Base-by-base conservation (phyloP, 495 filamentous ascomycete species). In the Trichoderma asperelloides region DNA sequence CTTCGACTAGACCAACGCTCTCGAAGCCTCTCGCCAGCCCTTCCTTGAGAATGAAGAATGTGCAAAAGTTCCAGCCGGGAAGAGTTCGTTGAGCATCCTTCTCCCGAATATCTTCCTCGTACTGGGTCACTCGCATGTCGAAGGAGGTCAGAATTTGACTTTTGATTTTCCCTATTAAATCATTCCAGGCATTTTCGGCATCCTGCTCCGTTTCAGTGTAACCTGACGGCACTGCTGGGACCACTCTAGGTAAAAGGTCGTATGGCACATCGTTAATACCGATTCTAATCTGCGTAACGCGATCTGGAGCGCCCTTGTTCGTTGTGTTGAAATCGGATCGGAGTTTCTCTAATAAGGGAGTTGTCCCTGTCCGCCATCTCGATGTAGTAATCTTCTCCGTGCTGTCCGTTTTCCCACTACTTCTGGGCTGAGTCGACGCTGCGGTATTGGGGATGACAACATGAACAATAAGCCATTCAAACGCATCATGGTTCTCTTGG, bases 41-140 rank as follows among this genome's bases (percentile, higher is more conserved):
- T 74, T 98, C 95, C 71, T 98, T 98, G 18, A 98, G 81, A 25
- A 98, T 91, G 73, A 98, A 98, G 74, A 97, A 98, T 0, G 96
- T 98, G 75, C 94, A 97, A 73, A 98, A 98, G 73, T 98, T 98
- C 95, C 96, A 98, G 0, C 95, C 95, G 3, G 96, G 95, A 27
- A 98, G 78, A 51, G 82, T 85, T 51, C 94, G 87, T 78, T 97
- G 93, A 4, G 89, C 85, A 71, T 98, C 95, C 71, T 91, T 92
- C 73, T 97, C 96, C 70, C 88, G 88, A 71, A 98, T 96, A 75
- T 98, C 96, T 71, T 97, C 94, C 73, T 98, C 95, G 75, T 98
- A 98, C 72, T 97, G 94, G 49, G 83, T 86, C 6, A 98, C 96
- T 12, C 95, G 88, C 57, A 89, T 81, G 80, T 97, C 93, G 72